Base-by-base conservation (phyloP, 1,139 yeast species). In the Magnusiomyces starmeri region DNA sequence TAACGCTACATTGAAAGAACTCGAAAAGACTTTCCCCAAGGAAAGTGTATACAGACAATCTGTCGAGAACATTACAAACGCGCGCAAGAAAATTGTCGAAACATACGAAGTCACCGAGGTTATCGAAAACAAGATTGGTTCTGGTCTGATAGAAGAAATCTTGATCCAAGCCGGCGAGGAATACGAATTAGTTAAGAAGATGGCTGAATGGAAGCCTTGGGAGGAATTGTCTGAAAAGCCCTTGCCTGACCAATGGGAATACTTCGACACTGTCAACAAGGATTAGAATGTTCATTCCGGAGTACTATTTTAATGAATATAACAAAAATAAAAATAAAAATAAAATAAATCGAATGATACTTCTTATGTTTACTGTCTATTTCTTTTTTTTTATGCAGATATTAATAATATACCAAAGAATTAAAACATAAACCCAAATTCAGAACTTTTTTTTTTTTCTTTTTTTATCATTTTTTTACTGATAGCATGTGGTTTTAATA, bases 141-240 rank as follows among this genome's bases (percentile, higher is more conserved):
- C 83, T 59, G 96, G 96, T 1, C 77, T 87, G 60, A 83, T 87
- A 59, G 96, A 87, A 71, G 96, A 87, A 72, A 71, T 87, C 53
- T 69, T 87, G 54, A 75, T 85, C 56, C 95, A 87, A 71, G 96
- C 96, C 16, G 79, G 83, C 60, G 95, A 86, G 56, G 96, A 88
- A 70, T 78, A 80, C 61, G 77, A 74, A 50, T 75, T 88, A 66
- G 83, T 87, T 51, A 73, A 79, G 62, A 78, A 82, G 66, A 73
- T 88, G 74, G 82, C 83, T 42, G 79, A 75, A 56, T 77, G 83
- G 76, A 82, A 84, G 69, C 82, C 61, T 81, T 72, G 76, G 76
- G 74, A 72, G 57, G 69, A 66, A 49, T 64, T 72, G 41, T 71
- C 66, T 59, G 75, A 69, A 58, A 59, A 65, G 61, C 70, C 75